Evolutionary conservation across 805 yeast species (phyloP), one percentile per base, ranked within the genome.

Genomic region (Lipomyces starkeyi): DNA sequence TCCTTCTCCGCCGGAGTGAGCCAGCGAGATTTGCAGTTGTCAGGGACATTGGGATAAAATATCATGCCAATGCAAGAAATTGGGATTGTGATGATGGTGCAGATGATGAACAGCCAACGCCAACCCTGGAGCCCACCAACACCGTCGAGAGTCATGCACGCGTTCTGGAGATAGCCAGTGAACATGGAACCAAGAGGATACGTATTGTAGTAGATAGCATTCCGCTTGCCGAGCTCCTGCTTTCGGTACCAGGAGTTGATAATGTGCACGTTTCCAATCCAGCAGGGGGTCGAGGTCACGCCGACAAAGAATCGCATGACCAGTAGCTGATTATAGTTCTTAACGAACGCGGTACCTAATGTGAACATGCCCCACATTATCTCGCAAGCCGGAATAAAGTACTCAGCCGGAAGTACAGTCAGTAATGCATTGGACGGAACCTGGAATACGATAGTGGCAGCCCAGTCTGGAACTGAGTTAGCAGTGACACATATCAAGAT

Each of bases 291-390:
- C 75, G 91, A 95, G 76, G 88, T 87, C 0, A 86, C 85, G 58
- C 90, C 93, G 66, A 89, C 83, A 59, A 90, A 82, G 73, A 90
- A 89, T 61, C 95, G 80, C 58, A 88, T 77, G 1, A 85, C 91
- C 75, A 86, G 84, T 29, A 91, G 78, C 63, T 80, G 82, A 43
- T 75, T 67, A 32, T 75, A 73, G 17, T 80, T 81, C 37, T 83
- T 80, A 61, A 82, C 86, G 71, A 81, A 82, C 71, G 83, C 87
- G 57, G 86, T 80, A 14, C 84, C 83, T 57, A 88, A 81, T 1
- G 93, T 89, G 66, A 89, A 83, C 64, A 88, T 77, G 1, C 91
- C 85, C 93, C 93, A 90, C 47, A 85, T 81, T 49, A 89, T 72
- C 74, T 90, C 95, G 77, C 85, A 81, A 2, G 79, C 63, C 0